Base-by-base conservation (phyloP, 129 eudicot genomes). In the Ambrosia artemisiifolia region DNA sequence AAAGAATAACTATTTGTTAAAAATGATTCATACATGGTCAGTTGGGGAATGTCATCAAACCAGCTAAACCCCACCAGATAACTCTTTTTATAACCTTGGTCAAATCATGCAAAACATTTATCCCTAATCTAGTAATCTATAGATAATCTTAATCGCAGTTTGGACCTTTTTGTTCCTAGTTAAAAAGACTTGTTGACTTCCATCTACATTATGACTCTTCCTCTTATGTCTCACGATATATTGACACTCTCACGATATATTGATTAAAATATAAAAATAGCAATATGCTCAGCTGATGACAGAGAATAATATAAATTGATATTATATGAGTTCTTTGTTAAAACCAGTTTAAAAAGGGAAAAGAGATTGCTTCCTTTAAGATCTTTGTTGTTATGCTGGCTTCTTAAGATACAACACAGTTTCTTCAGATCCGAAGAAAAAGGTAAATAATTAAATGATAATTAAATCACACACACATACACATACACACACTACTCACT, bases 361-460 rank as follows among this genome's bases (percentile, higher is more conserved):
- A 63, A 71, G 33, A 77, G 84, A 77, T 81, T 79, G 89, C 89
- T 81, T 77, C 82, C 79, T 75, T 85, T 88, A 79, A 85, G 89
- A 84, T 88, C 87, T 84, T 82, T 88, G 88, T 86, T 84, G 82
- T 79, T 81, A 69, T 85, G 85, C 83, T 84, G 92, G 84, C 86
- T 78, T 76, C 76, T 76, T 79, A 88, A 86, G 88, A 81, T 86
- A 79, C 89, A 86, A 70, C 87, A 75, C 83, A 78, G 84, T 80
- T 86, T 89, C 90, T 81, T 84, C 96, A 89, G 96, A 89, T 89
- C 96, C 96, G 92, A 89, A 89, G 89, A 86, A 89, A 86, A 77
- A 79, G 96, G 92, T 72, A 14, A 75, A 81, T 83, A 76, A 66
- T 5, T 72, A 76, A 59, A 70, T 34, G 34, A 18, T 61, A 30